These are phyloP conservation scores for Selaginella tamariscina DNA, from an alignment of 75 land plant species.

Conservation along the genomic window DNA sequence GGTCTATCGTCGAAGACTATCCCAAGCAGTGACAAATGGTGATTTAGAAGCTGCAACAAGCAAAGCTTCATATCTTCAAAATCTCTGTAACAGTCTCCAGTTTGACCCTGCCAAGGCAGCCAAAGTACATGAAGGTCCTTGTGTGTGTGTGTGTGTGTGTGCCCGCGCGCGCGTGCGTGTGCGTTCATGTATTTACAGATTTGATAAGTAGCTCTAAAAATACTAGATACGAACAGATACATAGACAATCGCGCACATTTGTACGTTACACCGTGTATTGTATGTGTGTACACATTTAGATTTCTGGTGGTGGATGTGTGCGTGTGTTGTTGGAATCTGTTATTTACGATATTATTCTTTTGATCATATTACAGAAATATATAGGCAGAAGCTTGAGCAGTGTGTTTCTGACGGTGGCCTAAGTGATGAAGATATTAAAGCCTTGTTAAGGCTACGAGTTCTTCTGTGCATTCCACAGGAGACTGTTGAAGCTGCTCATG, in stretches of 20 bases:
- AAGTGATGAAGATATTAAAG: not conserved
- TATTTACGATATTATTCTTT: too few relatives aligned
- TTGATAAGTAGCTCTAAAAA: too few relatives aligned
- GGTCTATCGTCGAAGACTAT: conserved; percentile 58
- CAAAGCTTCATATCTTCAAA: not conserved
- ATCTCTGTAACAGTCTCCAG: not conserved
- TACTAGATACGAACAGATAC: too few relatives aligned
- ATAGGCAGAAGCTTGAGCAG: not conserved
- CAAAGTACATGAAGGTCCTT: conserved; percentile 4
- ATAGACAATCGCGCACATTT: too few relatives aligned
- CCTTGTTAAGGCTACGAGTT: not conserved
- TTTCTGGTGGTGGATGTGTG: too few relatives aligned
- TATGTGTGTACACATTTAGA: too few relatives aligned
- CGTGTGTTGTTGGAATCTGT: too few relatives aligned
- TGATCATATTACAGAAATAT: not conserved
- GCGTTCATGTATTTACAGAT: too few relatives aligned
- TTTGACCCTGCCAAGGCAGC: not conserved
- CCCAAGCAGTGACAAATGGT: not conserved
- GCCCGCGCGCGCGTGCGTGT: too few relatives aligned
- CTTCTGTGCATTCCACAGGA: conserved; percentile 1
- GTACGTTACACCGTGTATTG: too few relatives aligned
- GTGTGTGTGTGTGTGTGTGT: too few relatives aligned
- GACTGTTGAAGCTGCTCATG: not conserved
- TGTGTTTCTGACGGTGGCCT: not conserved
- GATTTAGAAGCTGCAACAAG: not conserved